A percentile compares a stretch with the other conserved stretches of the same genome.
Conservation (phyloP, 208 protist genomes). For the Entamoeba histolytica region DNA sequence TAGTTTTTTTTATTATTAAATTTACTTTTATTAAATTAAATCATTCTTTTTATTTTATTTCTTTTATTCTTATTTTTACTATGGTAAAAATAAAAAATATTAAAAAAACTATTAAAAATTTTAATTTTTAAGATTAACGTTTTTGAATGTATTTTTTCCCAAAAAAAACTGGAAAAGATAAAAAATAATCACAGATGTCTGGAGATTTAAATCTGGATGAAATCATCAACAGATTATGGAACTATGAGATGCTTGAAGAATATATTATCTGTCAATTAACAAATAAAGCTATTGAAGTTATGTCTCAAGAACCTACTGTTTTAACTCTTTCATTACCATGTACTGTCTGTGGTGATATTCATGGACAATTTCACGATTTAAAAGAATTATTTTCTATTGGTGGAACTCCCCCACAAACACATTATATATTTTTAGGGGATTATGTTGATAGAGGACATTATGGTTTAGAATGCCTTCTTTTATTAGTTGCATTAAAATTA, state of each 20-base stretch:
- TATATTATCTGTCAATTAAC: neutral
- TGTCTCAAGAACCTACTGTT: neutral
- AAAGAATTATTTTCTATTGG: conserved; percentile 83
- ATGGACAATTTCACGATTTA: conserved; percentile 86
- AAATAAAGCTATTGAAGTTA: neutral
- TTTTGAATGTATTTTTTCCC: no score
- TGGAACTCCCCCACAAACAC: conserved; percentile 73
- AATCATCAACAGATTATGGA: neutral
- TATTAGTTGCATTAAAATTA: conserved; percentile 40
- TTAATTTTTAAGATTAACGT: no score
- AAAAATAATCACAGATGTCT: neutral
- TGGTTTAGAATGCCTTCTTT: neutral
- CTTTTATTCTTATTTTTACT: no score
- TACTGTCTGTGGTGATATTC: no score
- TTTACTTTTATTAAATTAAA: no score
- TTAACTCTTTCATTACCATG: neutral
- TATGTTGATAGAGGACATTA: conserved; percentile 16
- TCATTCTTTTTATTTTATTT: no score
- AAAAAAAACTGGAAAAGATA: no score
- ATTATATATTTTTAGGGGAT: conserved; percentile 70
- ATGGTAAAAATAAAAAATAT: no score
- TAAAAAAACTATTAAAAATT: no score
- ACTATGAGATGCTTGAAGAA: neutral
- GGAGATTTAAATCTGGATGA: neutral
- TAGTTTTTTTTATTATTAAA: no score